These are phyloP conservation scores for Leishmania mexicana DNA, from an alignment of 208 protist genomes.

Conservation along the genomic window DNA sequence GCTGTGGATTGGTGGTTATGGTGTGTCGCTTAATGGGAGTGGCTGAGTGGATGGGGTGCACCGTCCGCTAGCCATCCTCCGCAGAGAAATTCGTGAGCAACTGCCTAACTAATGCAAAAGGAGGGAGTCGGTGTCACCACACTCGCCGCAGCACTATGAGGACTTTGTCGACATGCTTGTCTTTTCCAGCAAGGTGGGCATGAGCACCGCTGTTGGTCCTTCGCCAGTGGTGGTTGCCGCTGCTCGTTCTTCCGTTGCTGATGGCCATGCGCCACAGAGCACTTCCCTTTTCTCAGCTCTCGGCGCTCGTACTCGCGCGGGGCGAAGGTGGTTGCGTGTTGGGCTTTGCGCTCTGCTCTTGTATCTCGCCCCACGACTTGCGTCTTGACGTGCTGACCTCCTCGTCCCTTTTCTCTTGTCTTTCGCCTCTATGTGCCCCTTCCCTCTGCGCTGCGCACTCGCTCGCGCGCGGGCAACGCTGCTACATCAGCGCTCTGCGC, in stretches of 20 bases:
- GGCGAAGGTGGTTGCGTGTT: background rate
- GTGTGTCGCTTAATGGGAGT: too few relatives aligned
- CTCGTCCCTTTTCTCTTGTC: background rate
- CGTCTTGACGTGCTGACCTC: background rate
- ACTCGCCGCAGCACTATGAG: background rate
- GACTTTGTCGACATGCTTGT: background rate
- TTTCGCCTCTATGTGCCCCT: background rate
- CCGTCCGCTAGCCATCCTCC: background rate
- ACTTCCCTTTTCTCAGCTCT: background rate
- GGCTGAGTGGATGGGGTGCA: too few relatives aligned
- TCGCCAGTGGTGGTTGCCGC: background rate
- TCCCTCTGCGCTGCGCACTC: background rate
- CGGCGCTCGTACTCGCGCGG: background rate
- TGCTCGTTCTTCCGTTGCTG: background rate
- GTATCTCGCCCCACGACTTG: background rate
- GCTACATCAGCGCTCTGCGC: background rate
- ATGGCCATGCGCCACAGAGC: rapidly evolving
- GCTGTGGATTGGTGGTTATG: too few relatives aligned
- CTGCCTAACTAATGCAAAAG: background rate
- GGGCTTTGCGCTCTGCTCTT: background rate
- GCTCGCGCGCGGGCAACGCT: background rate
- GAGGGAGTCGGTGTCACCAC: background rate
- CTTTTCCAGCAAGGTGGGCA: background rate
- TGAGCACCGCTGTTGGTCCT: background rate
- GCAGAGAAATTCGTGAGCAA: background rate